Evolutionary conservation across 2,329 filamentous ascomycete genomes (phyloP), one percentile per base, ranked within the genome.

Genomic region (Colletotrichum sp.): DNA sequence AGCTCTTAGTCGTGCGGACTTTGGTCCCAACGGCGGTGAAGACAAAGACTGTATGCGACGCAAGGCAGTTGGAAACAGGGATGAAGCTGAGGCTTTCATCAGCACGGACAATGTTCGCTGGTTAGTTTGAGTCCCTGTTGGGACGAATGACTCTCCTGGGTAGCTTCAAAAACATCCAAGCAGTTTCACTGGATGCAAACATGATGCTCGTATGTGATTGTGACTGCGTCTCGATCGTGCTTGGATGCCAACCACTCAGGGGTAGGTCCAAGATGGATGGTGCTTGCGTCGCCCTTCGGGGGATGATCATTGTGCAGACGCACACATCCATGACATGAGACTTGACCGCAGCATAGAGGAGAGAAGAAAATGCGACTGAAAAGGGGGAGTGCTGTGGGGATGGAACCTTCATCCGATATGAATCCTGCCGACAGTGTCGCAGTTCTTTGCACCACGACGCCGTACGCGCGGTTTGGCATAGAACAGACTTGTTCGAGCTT

Each of bases 61-160:
- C n/a, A 28, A 15, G 30, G n/a, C 16, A 12, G 15, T 8, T 34
- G 21, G 36, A 52, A 52, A 21, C 43, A 52, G 43, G 43, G 43
- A 52, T 52, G 43, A 52, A 52, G 43, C 43, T 52, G 43, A 34
- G 34, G 18, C 9, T 39, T 16, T 18, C 12, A n/a, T 32, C 48
- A 36, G 74, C 71, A 75, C 72, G 55, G 71, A 66, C 66, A 64
- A 66, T 34, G 72, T 63, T 59, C 39, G 43, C 66, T 59, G 26
- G 16, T 21, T 18, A 28, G 52, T n/a, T 21, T 3, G 15, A 15
- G 13, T 21, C 36, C 21, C 15, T 55, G 66, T 71, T 67, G 72
- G 72, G 71, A 71, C 24, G 66, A 67, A 61, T 67, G 60, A 71
- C 52, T 52, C 43, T 52, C n/a, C n/a, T 52, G 2, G 0, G 43